Evolutionary conservation across 192 early-diverging fungal genomes (phyloP), one percentile per base, ranked within the genome.

Genomic region (Podila minutissima): DNA sequence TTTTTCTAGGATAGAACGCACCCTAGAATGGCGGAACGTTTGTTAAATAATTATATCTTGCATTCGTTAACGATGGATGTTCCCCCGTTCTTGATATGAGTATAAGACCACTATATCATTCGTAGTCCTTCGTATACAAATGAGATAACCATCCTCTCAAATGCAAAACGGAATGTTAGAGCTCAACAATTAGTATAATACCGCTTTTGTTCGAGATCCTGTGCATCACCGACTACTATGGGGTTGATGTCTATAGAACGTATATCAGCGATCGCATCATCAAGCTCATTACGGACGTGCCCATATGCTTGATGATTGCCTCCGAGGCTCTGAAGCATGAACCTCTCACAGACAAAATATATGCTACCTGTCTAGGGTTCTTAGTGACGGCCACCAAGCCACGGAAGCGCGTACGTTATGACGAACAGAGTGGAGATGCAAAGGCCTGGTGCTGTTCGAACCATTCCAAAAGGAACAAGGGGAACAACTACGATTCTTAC

Each of bases 141-240:
- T 41, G 38, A 41, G 38, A 41, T 41, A 41, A 41, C 38, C 38
- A 41, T 12, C 38, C 38, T 41, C 38, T 41, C 38, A 41, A 41
- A 41, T 41, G 38, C 38, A 41, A 41, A 41, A 41, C 38, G 12
- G 38, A 41, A 41, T 41, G 11, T 41, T 41, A 41, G 38, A 41
- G 38, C 38, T 41, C 38, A 41, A 41, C 38, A 41, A 41, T 12
- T 41, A 41, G 38, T 41, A 41, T 41, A 41, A 41, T 71, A 38
- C 69, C 69, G 19, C 46, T 71, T 24, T 61, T 71, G 69, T 63
- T 71, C 69, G 69, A 71, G 69, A 50, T 63, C 10, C 22, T 71
- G n/a, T 63, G 26, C 20, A 71, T 71, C 11, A 32, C 69, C 20
- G 59, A 71, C 59, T 71, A 71, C 60, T 71, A 63, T 53, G 59